These are phyloP conservation scores for Sicyos baderoa DNA, from an alignment of 306 rosid species.

Conservation along the genomic window DNA sequence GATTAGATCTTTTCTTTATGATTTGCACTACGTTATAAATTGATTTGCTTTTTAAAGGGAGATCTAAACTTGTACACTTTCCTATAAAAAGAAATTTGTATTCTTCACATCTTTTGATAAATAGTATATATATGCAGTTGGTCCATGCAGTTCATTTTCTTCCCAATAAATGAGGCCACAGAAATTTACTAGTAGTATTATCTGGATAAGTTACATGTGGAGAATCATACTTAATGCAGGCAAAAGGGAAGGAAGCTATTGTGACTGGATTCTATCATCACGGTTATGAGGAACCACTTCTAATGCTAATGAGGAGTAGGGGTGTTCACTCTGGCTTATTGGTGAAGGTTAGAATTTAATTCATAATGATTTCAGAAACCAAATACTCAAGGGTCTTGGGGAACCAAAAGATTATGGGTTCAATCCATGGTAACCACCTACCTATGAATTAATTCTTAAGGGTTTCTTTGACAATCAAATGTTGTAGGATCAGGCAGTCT, in stretches of 20 bases:
- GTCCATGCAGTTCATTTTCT: background rate
- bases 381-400: no score
- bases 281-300: conserved; percentile 77
- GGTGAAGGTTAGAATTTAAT: conserved; percentile 61
- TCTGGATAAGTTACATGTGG: background rate
- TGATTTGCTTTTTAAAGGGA: background rate
- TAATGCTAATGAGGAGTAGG: conserved; percentile 99
- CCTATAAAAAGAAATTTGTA: no score
- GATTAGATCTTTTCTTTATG: background rate
- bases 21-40: background rate
- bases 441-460: no score
- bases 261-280: conserved; percentile 92
- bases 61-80: background rate
- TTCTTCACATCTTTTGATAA: background rate
- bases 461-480: no score
- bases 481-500: no score
- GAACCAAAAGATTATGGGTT: no score
- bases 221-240: conserved; percentile 35
- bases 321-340: conserved; percentile 91
- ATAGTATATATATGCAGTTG: background rate
- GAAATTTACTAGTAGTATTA: background rate
- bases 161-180: background rate
- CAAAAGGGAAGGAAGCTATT: conserved; percentile 83
- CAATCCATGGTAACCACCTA: no score
- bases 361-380: no score